Base-by-base conservation (phyloP, 2,329 filamentous ascomycete genomes). In the Neopestalotiopsis sp. region DNA sequence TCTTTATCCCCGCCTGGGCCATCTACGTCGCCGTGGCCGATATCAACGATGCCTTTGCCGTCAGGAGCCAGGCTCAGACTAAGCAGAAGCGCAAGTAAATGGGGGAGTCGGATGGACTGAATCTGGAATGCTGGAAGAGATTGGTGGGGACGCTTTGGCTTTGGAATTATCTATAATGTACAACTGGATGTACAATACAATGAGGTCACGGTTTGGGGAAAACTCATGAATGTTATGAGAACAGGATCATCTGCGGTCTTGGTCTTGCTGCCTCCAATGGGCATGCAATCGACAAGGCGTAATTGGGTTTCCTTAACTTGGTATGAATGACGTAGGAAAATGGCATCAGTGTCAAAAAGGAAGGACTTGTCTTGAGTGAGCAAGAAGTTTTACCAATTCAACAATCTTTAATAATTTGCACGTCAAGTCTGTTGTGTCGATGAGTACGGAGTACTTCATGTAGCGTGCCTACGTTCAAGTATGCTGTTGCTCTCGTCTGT, bases 1-100 rank as follows among this genome's bases (percentile, higher is more conserved):
- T 92, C 4, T 86, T 87, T 70, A 84, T 91, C 70, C 90, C 90
- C 0, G 68, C 87, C 1, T 92, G 89, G 77, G 83, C 86, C 24
- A 81, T 91, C 67, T 90, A 83, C 72, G 84, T 89, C 68, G 83
- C 86, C 1, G 83, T 84, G 56, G 72, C 75, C 24, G 88, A 91
- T 71, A 89, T 91, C 66, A 82, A 82, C 9, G 80, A 84, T 67
- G 88, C 89, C 0, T 86, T 90, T 72, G 78, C 77, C 67, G 79
- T 81, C n/a, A 74, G 82, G 61, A 77, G 71, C 1, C 77, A 71
- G 40, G 74, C 75, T n/a, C 69, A 75, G 42, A 73, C 72, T 17
- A 71, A 71, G 49, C 81, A 78, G 72, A 82, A 83, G 75, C 45
- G 45, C 45, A 52, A 52, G 17, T 52, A 52, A 28, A 17, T 52